Conservation (phyloP, 2,329 filamentous ascomycete genomes). For the Neonectria ditissima region DNA sequence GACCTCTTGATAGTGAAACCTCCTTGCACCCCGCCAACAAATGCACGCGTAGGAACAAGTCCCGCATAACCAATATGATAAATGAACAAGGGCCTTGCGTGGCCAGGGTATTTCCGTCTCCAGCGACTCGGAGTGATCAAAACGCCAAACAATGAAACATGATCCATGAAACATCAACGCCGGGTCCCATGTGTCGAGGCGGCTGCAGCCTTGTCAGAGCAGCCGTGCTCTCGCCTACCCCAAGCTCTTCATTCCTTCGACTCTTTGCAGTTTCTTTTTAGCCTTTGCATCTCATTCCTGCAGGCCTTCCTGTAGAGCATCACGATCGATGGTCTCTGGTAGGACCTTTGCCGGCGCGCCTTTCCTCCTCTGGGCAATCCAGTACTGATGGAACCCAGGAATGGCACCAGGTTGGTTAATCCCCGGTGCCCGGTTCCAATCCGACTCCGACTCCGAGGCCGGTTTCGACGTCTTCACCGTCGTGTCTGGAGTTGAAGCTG, state of each 20-base stretch:
- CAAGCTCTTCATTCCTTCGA: neutral
- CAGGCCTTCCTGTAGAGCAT: constrained; percentile 71
- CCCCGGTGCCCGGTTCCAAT: constrained; percentile 69
- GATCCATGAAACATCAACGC: constrained; percentile 33
- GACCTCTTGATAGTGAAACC: constrained; percentile 2
- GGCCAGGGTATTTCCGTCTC: constrained; percentile 46
- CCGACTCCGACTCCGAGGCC: constrained; percentile 50
- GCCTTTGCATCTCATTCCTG: constrained; percentile 39
- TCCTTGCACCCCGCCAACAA: constrained; percentile 9
- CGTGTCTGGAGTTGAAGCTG: constrained; percentile 36
- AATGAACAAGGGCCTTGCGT: constrained; percentile 37
- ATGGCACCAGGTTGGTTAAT: constrained; percentile 85
- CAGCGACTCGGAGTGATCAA: constrained; percentile 29
- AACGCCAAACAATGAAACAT: constrained; percentile 39
- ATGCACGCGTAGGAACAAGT: constrained; percentile 16
- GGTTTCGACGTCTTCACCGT: constrained; percentile 35
- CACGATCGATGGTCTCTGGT: constrained; percentile 68
- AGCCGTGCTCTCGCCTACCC: neutral
- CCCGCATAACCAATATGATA: constrained; percentile 14
- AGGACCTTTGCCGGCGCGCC: constrained; percentile 68
- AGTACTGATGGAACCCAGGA: constrained; percentile 74
- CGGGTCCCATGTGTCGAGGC: constrained; percentile 23
- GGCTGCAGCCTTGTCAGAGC: neutral
- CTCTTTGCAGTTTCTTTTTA: neutral
- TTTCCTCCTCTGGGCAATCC: constrained; percentile 62